A percentile compares a stretch with the other conserved stretches of the same genome.
phyloP scores from a whole-genome alignment of 768 basidiomycete species.

The Kwoniella dendrophila region DNA sequence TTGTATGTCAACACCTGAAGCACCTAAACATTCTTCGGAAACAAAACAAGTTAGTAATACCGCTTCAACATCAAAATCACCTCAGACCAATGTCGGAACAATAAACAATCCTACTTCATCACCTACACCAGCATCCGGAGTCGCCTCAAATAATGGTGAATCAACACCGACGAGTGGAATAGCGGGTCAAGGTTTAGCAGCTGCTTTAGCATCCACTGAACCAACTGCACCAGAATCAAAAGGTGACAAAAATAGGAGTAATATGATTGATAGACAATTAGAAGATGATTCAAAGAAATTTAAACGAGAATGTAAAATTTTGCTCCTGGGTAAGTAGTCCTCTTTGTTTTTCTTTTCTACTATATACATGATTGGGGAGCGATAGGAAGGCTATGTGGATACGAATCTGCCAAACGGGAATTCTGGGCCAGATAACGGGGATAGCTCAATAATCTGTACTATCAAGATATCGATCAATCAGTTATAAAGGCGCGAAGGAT shows the following conservation, averaged over 20 bases:
- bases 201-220: slow-evolving; percentile 36
- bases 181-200: slow-evolving; percentile 36
- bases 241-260: slow-evolving; percentile 50
- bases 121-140: slow-evolving; percentile 3
- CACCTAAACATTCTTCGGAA: slow-evolving; percentile 24
- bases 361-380: no score
- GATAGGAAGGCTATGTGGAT: no score
- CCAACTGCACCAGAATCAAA: slow-evolving; percentile 27
- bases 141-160: slow-evolving; percentile 19
- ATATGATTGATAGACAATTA: slow-evolving; percentile 73
- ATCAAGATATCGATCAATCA: no score
- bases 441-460: no score
- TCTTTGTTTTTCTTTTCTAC: background rate
- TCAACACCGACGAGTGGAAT: slow-evolving; percentile 16
- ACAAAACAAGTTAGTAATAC: slow-evolving; percentile 20
- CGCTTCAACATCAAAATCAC: slow-evolving; percentile 15
- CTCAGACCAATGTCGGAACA: slow-evolving; percentile 10
- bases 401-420: no score
- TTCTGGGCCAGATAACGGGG: no score
- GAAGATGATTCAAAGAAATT: slow-evolving; percentile 82
- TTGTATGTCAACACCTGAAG: slow-evolving; percentile 49
- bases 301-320: slow-evolving; percentile 87
- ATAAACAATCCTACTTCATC: slow-evolving; percentile 8
- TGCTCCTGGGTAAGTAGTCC: slow-evolving; percentile 73
- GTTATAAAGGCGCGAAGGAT: no score